phyloP scores from a whole-genome alignment of 306 rosid genomes.

The Casuarina glauca region DNA sequence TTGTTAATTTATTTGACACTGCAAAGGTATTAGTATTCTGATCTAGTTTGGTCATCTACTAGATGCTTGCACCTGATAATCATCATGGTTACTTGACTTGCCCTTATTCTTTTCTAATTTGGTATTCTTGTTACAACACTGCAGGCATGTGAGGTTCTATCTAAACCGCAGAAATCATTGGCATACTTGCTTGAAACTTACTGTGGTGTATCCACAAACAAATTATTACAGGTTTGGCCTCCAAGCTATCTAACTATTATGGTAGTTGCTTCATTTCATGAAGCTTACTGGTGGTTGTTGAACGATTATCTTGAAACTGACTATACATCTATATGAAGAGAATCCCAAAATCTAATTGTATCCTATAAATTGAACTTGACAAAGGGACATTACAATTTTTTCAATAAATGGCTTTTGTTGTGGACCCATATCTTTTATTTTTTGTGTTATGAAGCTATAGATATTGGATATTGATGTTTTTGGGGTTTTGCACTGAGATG shows the following conservation, averaged over 20 bases:
- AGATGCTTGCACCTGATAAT: slow-evolving; percentile 11
- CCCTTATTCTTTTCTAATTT: slow-evolving; percentile 11
- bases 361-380: neutral
- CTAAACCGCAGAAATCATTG: slow-evolving; percentile 87
- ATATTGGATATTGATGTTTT: neutral
- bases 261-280: slow-evolving; percentile 15
- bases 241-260: neutral
- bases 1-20: slow-evolving; percentile 87
- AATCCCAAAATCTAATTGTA: neutral
- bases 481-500: slow-evolving; percentile 12
- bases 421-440: neutral
- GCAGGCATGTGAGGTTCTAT: slow-evolving; percentile 95
- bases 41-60: slow-evolving; percentile 13
- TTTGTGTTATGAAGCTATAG: neutral
- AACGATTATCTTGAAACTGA: neutral
- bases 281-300: slow-evolving; percentile 21
- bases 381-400: neutral
- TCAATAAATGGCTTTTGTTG: neutral
- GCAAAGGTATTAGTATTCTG: slow-evolving; percentile 58
- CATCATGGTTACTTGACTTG: slow-evolving; percentile 6
- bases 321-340: neutral
- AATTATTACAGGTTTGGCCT: slow-evolving; percentile 78
- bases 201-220: slow-evolving; percentile 80
- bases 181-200: slow-evolving; percentile 90
- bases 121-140: slow-evolving; percentile 23